These are phyloP conservation scores for Mycena epipterygia DNA, from an alignment of 768 basidiomycete genomes.

Conservation along the genomic window DNA sequence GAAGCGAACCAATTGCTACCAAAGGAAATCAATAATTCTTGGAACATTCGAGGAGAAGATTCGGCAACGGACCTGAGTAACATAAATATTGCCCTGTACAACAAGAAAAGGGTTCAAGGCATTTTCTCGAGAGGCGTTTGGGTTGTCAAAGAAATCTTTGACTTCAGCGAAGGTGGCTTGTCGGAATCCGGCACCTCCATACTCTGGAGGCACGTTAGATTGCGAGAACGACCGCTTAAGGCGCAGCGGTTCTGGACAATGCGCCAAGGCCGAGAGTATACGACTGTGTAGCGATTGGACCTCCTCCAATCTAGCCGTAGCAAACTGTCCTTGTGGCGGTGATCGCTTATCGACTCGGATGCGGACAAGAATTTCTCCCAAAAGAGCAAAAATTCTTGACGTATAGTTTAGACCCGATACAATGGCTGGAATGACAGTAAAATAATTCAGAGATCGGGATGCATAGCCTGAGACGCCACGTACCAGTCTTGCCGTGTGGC, in stretches of 20 bases:
- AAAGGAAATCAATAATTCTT: constrained; percentile 3
- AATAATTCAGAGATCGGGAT: neutral
- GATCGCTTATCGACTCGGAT: constrained; percentile 91
- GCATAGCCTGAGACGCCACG: neutral
- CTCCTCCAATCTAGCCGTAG: constrained; percentile 87
- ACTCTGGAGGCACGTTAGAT: constrained; percentile 68
- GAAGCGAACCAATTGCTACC: constrained; percentile 93
- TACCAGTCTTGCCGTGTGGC: constrained; percentile 82
- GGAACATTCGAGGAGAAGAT: neutral
- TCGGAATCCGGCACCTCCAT: constrained; percentile 78
- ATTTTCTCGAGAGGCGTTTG: constrained; percentile 86
- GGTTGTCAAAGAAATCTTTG: constrained; percentile 93
- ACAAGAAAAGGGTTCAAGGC: constrained; percentile 92
- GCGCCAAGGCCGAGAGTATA: constrained; percentile 79
- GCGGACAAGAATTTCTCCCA: constrained; percentile 89
- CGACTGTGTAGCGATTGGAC: constrained; percentile 84
- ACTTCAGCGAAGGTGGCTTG: constrained; percentile 91
- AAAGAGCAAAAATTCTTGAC: constrained; percentile 86
- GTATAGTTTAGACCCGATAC: constrained; percentile 91
- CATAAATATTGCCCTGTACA: constrained; percentile 93
- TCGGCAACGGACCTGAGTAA: constrained; percentile 80
- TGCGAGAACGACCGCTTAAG: constrained; percentile 71
- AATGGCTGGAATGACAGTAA: constrained; percentile 70
- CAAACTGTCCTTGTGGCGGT: constrained; percentile 87
- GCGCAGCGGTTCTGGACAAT: constrained; percentile 82